Evolutionary conservation across 257 asterid genomes (phyloP).

Genomic region (Prunella vulgaris): DNA sequence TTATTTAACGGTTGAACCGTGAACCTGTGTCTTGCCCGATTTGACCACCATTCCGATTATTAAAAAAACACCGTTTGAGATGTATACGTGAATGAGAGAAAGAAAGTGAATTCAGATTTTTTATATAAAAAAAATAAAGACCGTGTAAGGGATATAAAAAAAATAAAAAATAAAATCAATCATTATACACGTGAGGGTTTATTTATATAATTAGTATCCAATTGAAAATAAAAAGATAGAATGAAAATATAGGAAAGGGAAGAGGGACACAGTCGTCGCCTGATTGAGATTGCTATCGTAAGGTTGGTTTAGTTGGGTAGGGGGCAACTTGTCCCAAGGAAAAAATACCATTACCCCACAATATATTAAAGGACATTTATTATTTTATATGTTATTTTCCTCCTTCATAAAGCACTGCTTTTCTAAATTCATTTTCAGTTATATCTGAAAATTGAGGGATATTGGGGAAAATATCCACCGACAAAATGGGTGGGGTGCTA

Average conservation of each 20-base stretch:
- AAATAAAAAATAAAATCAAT: too few relatives aligned
- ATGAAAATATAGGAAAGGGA: neutral
- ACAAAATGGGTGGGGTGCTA: neutral
- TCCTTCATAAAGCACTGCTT: neutral
- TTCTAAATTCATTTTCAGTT: neutral
- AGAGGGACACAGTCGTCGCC: neutral
- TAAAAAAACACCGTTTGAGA: too few relatives aligned
- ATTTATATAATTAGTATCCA: too few relatives aligned
- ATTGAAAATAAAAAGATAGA: too few relatives aligned
- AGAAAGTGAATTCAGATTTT: too few relatives aligned
- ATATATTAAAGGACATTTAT: neutral
- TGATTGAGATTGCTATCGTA: neutral
- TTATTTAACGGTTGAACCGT: too few relatives aligned
- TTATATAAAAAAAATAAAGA: too few relatives aligned
- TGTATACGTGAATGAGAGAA: too few relatives aligned
- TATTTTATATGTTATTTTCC: neutral
- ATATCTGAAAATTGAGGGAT: neutral
- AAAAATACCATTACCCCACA: neutral
- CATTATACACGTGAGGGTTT: too few relatives aligned
- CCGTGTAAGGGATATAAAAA: too few relatives aligned
- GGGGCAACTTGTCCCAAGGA: neutral
- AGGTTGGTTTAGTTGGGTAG: slow-evolving; percentile 7
- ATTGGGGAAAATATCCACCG: slow-evolving; percentile 9
- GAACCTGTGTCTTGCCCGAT: too few relatives aligned
- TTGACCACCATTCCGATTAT: too few relatives aligned